Evolutionary conservation across 2,329 filamentous ascomycete species (phyloP).

Genomic region (Stemphylium beticola): DNA sequence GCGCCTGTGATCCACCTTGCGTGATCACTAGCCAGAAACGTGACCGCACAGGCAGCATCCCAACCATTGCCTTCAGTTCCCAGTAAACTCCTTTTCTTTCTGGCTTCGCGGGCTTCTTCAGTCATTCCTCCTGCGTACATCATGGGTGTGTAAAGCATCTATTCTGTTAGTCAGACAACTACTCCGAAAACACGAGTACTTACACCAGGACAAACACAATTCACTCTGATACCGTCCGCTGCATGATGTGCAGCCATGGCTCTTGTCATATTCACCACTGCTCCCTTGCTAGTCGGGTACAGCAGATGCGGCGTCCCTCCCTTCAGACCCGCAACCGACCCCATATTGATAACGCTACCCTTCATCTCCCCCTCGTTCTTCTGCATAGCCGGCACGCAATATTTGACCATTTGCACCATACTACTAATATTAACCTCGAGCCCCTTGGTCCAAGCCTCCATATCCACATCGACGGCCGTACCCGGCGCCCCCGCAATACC

Average conservation of each 20-base stretch:
- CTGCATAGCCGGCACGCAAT: conserved; percentile 71
- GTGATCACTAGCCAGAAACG: conserved; percentile 22
- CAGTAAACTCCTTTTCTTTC: conserved; percentile 58
- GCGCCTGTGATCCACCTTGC: conserved; percentile 29
- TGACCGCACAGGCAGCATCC: conserved; percentile 50
- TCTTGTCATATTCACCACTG: conserved; percentile 62
- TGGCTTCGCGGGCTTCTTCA: conserved; percentile 56
- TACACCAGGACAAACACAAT: conserved; percentile 60
- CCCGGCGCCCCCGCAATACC: conserved; percentile 62
- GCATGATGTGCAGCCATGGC: conserved; percentile 64
- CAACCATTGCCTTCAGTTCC: conserved; percentile 62
- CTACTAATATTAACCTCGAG: conserved; percentile 78
- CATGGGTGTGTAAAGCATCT: conserved; percentile 63
- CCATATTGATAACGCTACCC: conserved; percentile 80
- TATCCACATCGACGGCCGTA: conserved; percentile 60
- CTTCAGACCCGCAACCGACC: conserved; percentile 72
- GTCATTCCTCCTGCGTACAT: conserved; percentile 60
- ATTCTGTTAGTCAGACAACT: too few species aligned
- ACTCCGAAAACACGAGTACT: too few species aligned
- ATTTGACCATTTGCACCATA: conserved; percentile 78
- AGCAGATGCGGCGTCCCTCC: conserved; percentile 61
- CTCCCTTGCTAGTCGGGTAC: conserved; percentile 62
- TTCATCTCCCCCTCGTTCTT: conserved; percentile 55
- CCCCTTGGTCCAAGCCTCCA: conserved; percentile 60
- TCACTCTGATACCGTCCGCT: conserved; percentile 58